A percentile compares a stretch with the other conserved stretches of the same genome.
phyloP scores from a whole-genome alignment of 2,329 filamentous ascomycete species.

The Nannizzia gypsea region DNA sequence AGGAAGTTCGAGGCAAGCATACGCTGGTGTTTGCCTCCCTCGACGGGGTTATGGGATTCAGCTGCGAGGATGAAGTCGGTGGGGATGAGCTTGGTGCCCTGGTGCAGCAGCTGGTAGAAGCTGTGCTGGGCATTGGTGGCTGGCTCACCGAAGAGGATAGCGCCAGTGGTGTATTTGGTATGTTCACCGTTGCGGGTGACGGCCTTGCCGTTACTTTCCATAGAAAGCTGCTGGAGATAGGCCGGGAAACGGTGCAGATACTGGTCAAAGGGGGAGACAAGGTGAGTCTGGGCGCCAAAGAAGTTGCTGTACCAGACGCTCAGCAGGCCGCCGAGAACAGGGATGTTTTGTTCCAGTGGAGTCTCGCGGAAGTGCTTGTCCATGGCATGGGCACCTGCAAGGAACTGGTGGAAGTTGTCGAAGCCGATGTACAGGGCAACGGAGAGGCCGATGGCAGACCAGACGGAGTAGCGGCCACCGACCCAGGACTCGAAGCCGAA shows the following conservation, averaged over 20 bases:
- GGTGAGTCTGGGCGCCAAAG: slow-evolving; percentile 93
- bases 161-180: slow-evolving; percentile 93
- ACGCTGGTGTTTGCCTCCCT: slow-evolving; percentile 82
- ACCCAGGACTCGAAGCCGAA: slow-evolving; percentile 99
- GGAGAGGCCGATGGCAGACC: slow-evolving; percentile 94
- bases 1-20: slow-evolving; percentile 43
- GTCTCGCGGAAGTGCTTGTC: slow-evolving; percentile 94
- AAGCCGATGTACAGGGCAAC: slow-evolving; percentile 91
- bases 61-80: slow-evolving; percentile 96
- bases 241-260: slow-evolving; percentile 98
- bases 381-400: slow-evolving; percentile 90
- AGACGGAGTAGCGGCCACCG: slow-evolving; percentile 94
- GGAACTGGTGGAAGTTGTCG: slow-evolving; percentile 95
- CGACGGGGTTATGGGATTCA: slow-evolving; percentile 91
- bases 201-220: slow-evolving; percentile 99
- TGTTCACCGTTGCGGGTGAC: slow-evolving; percentile 78
- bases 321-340: slow-evolving; percentile 76
- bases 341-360: slow-evolving; percentile 89
- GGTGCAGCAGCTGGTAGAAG: slow-evolving; percentile 98
- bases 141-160: slow-evolving; percentile 93
- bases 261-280: slow-evolving; percentile 96
- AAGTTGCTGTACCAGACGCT: slow-evolving; percentile 99
- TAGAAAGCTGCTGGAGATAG: slow-evolving; percentile 96
- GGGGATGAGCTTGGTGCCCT: slow-evolving; percentile 97
- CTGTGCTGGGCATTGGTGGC: slow-evolving; percentile 99